These are phyloP conservation scores for Orbilia blumenaviensis DNA, from an alignment of 2,329 filamentous ascomycete genomes.

Conservation along the genomic window DNA sequence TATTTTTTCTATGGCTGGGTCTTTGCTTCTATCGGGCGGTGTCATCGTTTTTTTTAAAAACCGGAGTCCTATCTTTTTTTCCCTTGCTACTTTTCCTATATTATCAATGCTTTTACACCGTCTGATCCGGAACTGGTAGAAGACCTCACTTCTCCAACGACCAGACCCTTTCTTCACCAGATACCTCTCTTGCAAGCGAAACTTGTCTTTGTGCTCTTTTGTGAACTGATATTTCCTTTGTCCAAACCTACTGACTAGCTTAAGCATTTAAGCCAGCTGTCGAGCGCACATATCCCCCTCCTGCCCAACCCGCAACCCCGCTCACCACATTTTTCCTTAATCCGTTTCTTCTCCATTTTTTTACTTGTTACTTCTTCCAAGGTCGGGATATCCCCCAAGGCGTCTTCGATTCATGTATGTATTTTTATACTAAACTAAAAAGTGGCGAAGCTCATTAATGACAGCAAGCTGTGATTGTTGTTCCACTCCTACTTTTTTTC, in stretches of 20 bases:
- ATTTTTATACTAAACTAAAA: slow-evolving; percentile 8
- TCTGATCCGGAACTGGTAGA: slow-evolving; percentile 4
- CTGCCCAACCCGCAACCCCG: no score
- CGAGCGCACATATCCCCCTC: neutral
- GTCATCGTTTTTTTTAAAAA: slow-evolving; percentile 25
- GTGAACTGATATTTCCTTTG: slow-evolving; percentile 18
- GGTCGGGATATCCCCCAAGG: neutral
- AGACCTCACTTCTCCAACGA: slow-evolving; percentile 17
- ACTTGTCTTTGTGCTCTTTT: neutral
- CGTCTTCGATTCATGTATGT: slow-evolving; percentile 31
- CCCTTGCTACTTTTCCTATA: neutral
- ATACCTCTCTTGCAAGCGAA: slow-evolving; percentile 23
- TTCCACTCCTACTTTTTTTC: neutral
- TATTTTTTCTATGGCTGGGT: slow-evolving; percentile 26
- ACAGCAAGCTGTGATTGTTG: slow-evolving; percentile 30
- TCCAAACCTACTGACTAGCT: neutral
- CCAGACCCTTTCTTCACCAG: slow-evolving; percentile 2
- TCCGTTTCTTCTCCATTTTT: neutral
- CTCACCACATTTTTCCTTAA: neutral
- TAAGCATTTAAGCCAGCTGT: neutral
- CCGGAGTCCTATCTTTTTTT: slow-evolving; percentile 38
- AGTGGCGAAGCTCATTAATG: slow-evolving; percentile 34
- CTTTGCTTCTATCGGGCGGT: slow-evolving; percentile 40
- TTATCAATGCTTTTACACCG: neutral
- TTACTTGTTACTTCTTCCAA: neutral